These are phyloP conservation scores for Isabelozyma heimii DNA, from an alignment of 805 yeast genomes.

Conservation along the genomic window DNA sequence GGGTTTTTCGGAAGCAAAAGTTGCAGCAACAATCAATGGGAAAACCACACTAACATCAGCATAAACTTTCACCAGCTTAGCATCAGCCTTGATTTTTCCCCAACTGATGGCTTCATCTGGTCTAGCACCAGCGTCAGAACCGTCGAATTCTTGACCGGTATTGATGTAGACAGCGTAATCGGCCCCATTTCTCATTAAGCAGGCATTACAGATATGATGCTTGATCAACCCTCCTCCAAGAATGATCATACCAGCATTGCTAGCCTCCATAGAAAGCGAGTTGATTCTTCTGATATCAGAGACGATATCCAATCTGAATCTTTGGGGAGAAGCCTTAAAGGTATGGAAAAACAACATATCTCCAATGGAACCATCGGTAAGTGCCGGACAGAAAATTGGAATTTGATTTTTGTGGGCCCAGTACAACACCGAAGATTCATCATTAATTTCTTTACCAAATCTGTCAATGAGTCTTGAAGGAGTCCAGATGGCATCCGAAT, in stretches of 20 bases:
- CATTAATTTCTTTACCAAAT: constrained; percentile 91
- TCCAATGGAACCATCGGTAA: constrained; percentile 98
- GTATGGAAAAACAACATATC: constrained; percentile 99
- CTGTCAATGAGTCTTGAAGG: constrained; percentile 92
- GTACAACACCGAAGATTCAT: constrained; percentile 88
- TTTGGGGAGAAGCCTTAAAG: constrained; percentile 88
- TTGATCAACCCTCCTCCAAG: constrained; percentile 96
- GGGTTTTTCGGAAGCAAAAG: constrained; percentile 65
- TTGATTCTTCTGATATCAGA: constrained; percentile 90
- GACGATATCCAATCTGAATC: constrained; percentile 86
- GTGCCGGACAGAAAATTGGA: constrained; percentile 95
- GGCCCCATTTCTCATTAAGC: constrained; percentile 99
- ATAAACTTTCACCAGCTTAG: constrained; percentile 85
- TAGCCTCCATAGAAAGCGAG: constrained; percentile 92
- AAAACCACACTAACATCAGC: constrained; percentile 94
- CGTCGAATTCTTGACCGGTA: constrained; percentile 98
- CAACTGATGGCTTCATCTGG: constrained; percentile 99
- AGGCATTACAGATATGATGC: constrained; percentile 97
- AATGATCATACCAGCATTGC: constrained; percentile 91
- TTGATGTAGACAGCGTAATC: constrained; percentile 96
- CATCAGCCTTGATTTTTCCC: constrained; percentile 98
- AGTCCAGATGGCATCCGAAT: constrained; percentile 74
- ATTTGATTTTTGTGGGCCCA: constrained; percentile 98
- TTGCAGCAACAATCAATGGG: constrained; percentile 96
- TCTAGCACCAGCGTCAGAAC: constrained; percentile 98